phyloP scores from a whole-genome alignment of 495 filamentous ascomycete genomes.

The Penicillium desertorum region DNA sequence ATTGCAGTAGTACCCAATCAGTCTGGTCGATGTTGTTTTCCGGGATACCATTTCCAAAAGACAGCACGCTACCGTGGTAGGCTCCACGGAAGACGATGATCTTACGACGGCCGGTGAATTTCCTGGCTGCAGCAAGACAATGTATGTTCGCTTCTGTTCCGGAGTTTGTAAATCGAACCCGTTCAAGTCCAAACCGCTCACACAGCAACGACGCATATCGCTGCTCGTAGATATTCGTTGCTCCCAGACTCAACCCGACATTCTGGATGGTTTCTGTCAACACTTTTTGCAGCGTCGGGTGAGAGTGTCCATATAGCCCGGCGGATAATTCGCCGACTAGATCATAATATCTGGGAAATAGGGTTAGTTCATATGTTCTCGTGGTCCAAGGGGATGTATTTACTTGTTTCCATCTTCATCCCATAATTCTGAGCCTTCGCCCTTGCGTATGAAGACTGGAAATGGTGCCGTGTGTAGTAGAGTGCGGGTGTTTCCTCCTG shows the following conservation, averaged over 20 bases:
- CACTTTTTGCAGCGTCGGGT: constrained; percentile 40
- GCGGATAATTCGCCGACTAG: constrained; percentile 54
- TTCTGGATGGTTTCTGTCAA: constrained; percentile 36
- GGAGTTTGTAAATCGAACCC: constrained; percentile 50
- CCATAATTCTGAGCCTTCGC: constrained; percentile 4
- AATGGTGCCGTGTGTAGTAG: constrained; percentile 18
- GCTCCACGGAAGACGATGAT: constrained; percentile 48
- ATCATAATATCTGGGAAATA: constrained; percentile 28
- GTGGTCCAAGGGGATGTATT: not conserved
- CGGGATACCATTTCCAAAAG: constrained; percentile 11
- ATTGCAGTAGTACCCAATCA: constrained; percentile 28
- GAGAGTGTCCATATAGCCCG: constrained; percentile 55
- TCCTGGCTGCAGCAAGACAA: constrained; percentile 42
- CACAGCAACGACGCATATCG: constrained; percentile 40
- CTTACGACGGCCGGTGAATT: constrained; percentile 39
- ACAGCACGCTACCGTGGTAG: constrained; percentile 47
- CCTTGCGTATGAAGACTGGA: constrained; percentile 11
- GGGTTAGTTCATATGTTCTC: not conserved
- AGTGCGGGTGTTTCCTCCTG: constrained; percentile 18
- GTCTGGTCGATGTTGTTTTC: constrained; percentile 27
- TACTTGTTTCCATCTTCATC: constrained; percentile 15
- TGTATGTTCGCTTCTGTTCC: constrained; percentile 55
- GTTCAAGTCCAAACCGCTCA: constrained; percentile 43
- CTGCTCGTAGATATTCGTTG: constrained; percentile 40
- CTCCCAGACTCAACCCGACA: constrained; percentile 43